Conservation (phyloP, 179 eudicot genomes). For the Vitellaria paradoxa region DNA sequence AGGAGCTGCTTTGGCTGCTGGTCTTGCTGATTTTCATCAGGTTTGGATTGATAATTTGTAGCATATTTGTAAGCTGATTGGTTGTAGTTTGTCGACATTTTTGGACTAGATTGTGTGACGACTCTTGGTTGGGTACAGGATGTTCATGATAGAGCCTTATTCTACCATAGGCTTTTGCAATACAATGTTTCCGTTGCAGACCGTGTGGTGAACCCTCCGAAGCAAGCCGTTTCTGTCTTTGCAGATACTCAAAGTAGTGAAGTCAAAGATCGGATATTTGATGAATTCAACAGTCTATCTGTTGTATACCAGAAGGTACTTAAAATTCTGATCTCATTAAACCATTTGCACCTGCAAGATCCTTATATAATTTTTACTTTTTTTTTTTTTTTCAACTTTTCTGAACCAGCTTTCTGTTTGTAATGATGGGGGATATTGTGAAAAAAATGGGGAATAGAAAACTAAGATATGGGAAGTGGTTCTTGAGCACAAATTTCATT, state of each 20-base stretch:
- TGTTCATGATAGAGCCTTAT: conserved; percentile 94
- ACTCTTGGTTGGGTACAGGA: conserved; percentile 57
- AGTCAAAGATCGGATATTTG: conserved; percentile 96
- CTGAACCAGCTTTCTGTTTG: neutral
- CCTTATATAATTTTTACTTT: no score
- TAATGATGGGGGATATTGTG: neutral
- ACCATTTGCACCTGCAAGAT: no score
- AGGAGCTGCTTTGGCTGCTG: conserved; percentile 94
- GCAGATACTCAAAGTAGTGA: conserved; percentile 96
- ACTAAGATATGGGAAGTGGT: neutral
- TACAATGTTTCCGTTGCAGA: conserved; percentile 73
- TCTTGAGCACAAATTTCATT: neutral
- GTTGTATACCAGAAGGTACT: conserved; percentile 92
- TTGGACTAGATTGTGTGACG: neutral
- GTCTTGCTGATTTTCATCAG: conserved; percentile 97
- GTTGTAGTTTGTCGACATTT: neutral
- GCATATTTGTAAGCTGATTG: neutral
- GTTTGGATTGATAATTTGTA: conserved; percentile 27
- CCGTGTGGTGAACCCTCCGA: conserved; percentile 87
- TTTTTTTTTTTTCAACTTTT: no score
- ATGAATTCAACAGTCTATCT: conserved; percentile 95
- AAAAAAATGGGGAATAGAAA: neutral
- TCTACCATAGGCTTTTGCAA: conserved; percentile 92
- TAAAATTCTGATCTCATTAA: no score
- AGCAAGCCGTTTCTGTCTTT: conserved; percentile 99